Percentiles rank a stretch among this genome's conserved stretches.
These are phyloP conservation scores for Trichosporon ovoides DNA, from an alignment of 1,284 basidiomycete genomes.

Conservation along the genomic window DNA sequence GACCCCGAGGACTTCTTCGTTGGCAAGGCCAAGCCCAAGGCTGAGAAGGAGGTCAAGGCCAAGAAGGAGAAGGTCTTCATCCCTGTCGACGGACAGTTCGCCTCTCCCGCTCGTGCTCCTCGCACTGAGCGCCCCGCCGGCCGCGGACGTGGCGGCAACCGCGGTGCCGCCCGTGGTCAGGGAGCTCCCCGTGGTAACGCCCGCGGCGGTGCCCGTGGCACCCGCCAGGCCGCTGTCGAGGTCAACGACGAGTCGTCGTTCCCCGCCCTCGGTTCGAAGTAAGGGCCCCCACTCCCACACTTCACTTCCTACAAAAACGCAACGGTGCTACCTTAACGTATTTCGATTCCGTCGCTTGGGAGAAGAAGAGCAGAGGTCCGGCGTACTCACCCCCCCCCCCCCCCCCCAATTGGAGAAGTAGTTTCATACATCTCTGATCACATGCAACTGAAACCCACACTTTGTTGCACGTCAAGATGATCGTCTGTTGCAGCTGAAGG, in stretches of 20 bases:
- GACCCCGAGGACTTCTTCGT: conserved; percentile 47
- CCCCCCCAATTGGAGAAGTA: background rate
- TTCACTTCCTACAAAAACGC: conserved; percentile 4
- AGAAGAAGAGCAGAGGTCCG: conserved; percentile 2
- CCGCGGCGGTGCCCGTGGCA: conserved; percentile 33
- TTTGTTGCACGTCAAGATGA: background rate
- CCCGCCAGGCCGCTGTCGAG: conserved; percentile 51
- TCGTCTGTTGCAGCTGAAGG: too few relatives aligned
- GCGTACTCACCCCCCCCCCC: background rate
- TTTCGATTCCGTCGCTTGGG: background rate
- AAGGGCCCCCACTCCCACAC: conserved; percentile 12
- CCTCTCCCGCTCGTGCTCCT: conserved; percentile 33
- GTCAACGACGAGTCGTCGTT: conserved; percentile 75
- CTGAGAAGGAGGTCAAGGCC: conserved; percentile 30
- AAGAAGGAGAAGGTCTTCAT: conserved; percentile 51
- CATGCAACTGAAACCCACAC: conserved; percentile 2
- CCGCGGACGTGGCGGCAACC: conserved; percentile 35
- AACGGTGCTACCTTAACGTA: background rate
- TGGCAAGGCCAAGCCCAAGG: conserved; percentile 36
- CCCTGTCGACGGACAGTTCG: conserved; percentile 48
- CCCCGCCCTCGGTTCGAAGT: conserved; percentile 60
- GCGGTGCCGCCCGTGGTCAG: conserved; percentile 45
- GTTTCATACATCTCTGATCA: conserved; percentile 4
- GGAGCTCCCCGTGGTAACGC: conserved; percentile 50
- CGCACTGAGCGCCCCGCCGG: conserved; percentile 29